Evolutionary conservation across 768 basidiomycete species (phyloP).

Genomic region (Tylopilus subfusipes): DNA sequence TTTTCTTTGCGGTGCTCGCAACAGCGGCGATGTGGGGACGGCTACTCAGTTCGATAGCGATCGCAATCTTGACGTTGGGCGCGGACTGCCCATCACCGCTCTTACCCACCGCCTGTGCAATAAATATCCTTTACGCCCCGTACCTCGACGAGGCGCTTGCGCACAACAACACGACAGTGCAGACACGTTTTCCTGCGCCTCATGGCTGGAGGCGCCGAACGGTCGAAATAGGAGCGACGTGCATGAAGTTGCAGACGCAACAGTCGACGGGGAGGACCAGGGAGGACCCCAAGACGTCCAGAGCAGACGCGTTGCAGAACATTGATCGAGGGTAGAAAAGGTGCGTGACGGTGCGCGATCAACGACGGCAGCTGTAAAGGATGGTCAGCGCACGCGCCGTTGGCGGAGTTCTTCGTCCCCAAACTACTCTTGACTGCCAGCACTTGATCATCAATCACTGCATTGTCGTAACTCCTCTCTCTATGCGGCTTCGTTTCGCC

Average conservation of each 20-base stretch:
- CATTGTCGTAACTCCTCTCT: background rate
- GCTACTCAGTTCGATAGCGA: background rate
- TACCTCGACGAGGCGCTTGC: slow-evolving; percentile 44
- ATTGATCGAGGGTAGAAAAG: no score
- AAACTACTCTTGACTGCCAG: background rate
- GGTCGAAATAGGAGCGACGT: no score
- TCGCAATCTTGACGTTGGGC: background rate
- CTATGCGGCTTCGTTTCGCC: background rate
- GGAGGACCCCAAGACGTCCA: no score
- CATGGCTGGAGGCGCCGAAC: slow-evolving; percentile 23
- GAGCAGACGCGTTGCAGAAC: no score
- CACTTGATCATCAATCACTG: background rate
- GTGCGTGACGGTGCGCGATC: no score
- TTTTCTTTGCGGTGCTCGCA: background rate
- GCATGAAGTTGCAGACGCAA: no score
- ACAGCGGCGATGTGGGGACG: background rate
- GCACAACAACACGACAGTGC: slow-evolving; percentile 43
- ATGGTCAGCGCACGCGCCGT: no score
- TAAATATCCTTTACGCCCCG: slow-evolving; percentile 46
- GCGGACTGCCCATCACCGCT: slow-evolving; percentile 37
- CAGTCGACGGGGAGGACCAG: no score
- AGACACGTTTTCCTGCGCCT: slow-evolving; percentile 42
- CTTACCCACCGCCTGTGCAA: slow-evolving; percentile 44
- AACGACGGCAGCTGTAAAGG: no score
- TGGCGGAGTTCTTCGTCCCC: background rate